phyloP scores from a whole-genome alignment of 495 filamentous ascomycete species.

The Lepidopterella palustris region DNA sequence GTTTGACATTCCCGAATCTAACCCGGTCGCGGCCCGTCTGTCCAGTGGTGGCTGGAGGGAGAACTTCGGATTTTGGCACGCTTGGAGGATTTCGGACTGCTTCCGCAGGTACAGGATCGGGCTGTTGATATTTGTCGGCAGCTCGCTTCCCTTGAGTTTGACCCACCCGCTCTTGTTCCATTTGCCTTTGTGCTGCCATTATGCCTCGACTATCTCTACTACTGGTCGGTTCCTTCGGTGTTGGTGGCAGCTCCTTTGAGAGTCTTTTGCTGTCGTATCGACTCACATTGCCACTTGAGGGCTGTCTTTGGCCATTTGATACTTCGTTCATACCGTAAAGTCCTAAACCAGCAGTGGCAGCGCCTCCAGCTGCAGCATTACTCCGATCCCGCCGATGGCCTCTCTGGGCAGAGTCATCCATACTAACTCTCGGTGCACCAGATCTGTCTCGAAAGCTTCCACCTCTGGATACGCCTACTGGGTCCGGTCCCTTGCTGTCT shows the following conservation, averaged over 20 bases:
- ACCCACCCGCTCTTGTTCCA: constrained; percentile 28
- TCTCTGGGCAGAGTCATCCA: constrained; percentile 4
- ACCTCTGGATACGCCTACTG: constrained; percentile 14
- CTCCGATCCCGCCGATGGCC: constrained; percentile 8
- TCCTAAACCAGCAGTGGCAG: constrained; percentile 19
- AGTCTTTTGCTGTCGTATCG: constrained; percentile 23
- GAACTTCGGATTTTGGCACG: constrained; percentile 14
- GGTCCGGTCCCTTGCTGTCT: constrained; percentile 19
- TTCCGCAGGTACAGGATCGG: constrained; percentile 21
- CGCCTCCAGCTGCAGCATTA: neutral
- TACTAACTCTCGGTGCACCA: neutral
- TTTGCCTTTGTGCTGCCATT: constrained; percentile 23
- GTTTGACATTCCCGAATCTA: constrained; percentile 22
- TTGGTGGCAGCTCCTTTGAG: constrained; percentile 25
- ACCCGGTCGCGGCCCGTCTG: constrained; percentile 24
- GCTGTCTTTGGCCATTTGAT: constrained; percentile 5
- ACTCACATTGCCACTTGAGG: constrained; percentile 4
- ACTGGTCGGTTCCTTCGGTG: constrained; percentile 4
- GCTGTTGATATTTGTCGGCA: constrained; percentile 7
- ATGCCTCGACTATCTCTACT: constrained; percentile 24
- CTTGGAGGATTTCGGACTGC: constrained; percentile 19
- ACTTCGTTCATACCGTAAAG: constrained; percentile 17
- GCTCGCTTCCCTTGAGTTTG: constrained; percentile 5
- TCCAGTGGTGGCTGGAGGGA: constrained; percentile 25
- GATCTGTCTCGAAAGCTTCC: constrained; percentile 23